A percentile compares a stretch with the other conserved stretches of the same genome.
phyloP scores from a whole-genome alignment of 148 eudicot species.

The Cornus kousa region DNA sequence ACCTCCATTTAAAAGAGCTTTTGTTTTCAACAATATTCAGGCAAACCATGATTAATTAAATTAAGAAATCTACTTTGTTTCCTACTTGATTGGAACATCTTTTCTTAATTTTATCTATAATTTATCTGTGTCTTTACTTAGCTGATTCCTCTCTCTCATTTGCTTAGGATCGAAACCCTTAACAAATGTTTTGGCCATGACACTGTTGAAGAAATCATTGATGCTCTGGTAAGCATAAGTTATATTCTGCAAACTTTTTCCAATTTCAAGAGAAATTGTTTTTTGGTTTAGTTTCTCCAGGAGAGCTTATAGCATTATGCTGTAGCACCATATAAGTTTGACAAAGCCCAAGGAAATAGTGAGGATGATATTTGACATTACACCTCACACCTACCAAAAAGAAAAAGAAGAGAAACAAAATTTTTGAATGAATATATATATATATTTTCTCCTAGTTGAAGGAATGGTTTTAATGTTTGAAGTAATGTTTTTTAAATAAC shows the following conservation, averaged over 20 bases:
- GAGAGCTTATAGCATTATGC: constrained; percentile 4
- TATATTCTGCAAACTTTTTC: not conserved
- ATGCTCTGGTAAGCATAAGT: constrained; percentile 54
- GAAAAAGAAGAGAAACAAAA: too few relatives aligned
- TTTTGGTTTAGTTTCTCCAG: not conserved
- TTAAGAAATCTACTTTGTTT: too few relatives aligned
- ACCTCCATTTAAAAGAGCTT: not conserved
- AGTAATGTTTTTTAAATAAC: not conserved
- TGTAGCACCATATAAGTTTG: not conserved
- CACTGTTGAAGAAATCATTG: constrained; percentile 84
- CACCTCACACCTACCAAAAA: too few relatives aligned
- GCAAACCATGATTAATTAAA: not conserved
- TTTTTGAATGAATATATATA: too few relatives aligned
- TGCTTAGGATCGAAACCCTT: constrained; percentile 65
- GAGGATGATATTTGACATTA: not conserved
- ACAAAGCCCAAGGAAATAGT: not conserved
- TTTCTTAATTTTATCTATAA: not conserved
- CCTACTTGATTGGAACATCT: not conserved
- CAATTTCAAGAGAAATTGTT: not conserved
- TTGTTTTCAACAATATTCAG: not conserved
- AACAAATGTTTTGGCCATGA: constrained; percentile 79
- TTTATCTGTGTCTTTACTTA: not conserved
- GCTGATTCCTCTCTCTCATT: constrained; percentile 15
- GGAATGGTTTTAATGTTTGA: too few relatives aligned
- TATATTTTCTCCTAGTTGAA: too few relatives aligned